Conservation (phyloP, 768 basidiomycete species). For the Termitomyces titanicus region DNA sequence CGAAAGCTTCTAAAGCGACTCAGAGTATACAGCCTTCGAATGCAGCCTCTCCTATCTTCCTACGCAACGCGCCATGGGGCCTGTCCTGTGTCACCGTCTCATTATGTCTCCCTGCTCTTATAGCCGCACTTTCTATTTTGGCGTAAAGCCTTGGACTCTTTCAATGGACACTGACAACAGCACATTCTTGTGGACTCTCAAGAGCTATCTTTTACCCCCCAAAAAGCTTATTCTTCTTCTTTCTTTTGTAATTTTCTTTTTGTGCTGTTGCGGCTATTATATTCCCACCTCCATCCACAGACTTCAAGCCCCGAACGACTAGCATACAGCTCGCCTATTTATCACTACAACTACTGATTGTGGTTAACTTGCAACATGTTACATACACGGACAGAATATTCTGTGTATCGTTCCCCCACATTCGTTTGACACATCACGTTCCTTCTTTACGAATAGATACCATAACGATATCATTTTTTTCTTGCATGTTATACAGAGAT, state of each 20-base stretch:
- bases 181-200: neutral
- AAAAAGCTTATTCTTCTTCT: neutral
- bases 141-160: neutral
- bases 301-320: neutral
- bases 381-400: neutral
- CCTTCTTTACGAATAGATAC: neutral
- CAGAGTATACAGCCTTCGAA: slow-evolving; percentile 3
- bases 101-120: slow-evolving; percentile 2
- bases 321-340: neutral
- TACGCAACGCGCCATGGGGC: neutral
- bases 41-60: neutral
- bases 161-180: neutral
- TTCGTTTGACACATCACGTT: neutral
- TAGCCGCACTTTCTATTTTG: slow-evolving; percentile 1
- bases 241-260: neutral
- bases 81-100: neutral
- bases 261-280: neutral
- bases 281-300: neutral
- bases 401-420: neutral
- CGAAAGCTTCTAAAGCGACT: neutral
- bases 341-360: neutral
- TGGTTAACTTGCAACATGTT: neutral
- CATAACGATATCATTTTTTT: neutral
- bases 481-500: no score
- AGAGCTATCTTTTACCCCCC: neutral